These are phyloP conservation scores for Schwanniomyces pseudopolymorphus DNA, from an alignment of 805 yeast genomes.

Conservation along the genomic window DNA sequence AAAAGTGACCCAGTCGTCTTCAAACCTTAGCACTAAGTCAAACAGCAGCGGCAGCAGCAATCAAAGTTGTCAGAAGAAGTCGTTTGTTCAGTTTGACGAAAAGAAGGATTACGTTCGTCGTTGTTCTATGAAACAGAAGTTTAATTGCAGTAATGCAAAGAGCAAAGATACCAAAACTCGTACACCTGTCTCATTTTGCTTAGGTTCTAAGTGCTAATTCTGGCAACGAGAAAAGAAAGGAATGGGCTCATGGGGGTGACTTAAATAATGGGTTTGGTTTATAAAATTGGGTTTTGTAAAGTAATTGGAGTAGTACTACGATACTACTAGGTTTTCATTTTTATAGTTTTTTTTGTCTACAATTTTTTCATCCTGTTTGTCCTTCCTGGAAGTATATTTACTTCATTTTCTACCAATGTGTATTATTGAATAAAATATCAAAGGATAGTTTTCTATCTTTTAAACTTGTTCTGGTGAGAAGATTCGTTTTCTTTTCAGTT, in stretches of 20 bases:
- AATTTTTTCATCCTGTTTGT: slow-evolving; percentile 1
- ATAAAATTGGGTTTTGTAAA: slow-evolving; percentile 1
- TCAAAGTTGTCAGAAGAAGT: slow-evolving; percentile 7
- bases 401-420: background rate
- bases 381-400: background rate
- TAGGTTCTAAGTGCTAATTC: slow-evolving; percentile 28
- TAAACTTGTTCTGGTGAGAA: background rate
- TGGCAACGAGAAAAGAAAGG: background rate
- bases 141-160: slow-evolving; percentile 1
- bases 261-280: slow-evolving; percentile 2
- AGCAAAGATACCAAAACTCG: slow-evolving; percentile 1
- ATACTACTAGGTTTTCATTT: background rate
- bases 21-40: slow-evolving; percentile 6
- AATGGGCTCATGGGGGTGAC: background rate
- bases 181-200: slow-evolving; percentile 38
- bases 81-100: slow-evolving; percentile 41
- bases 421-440: slow-evolving; percentile 1
- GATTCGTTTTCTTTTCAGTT: background rate
- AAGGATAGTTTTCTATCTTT: background rate
- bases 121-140: slow-evolving; percentile 29
- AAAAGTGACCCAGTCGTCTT: slow-evolving; percentile 23
- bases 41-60: slow-evolving; percentile 11
- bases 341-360: slow-evolving; percentile 1
- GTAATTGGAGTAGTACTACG: background rate
- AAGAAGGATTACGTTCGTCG: slow-evolving; percentile 45